Percentiles rank a stretch among this genome's conserved stretches.
Evolutionary conservation across 1,139 yeast species (phyloP).

Genomic region (Candida dubliniensis): DNA sequence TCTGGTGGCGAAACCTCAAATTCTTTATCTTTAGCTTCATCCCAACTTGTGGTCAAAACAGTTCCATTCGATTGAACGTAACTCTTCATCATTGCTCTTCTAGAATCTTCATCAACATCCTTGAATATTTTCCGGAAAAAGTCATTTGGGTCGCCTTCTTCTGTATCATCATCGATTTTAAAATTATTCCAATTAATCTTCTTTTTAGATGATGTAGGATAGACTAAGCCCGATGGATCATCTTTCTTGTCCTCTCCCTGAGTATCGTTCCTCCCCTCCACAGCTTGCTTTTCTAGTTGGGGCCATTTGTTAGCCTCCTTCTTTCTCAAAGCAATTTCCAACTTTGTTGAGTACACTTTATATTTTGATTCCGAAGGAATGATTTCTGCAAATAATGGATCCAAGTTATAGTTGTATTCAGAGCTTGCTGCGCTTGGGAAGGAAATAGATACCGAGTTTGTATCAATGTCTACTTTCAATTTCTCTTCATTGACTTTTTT

Average conservation of each 20-base stretch:
- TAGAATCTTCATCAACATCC: constrained; percentile 84
- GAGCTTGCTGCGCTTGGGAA: constrained; percentile 49
- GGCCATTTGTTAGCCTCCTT: constrained; percentile 42
- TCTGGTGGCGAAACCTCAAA: constrained; percentile 81
- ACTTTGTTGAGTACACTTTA: constrained; percentile 66
- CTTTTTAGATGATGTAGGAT: constrained; percentile 65
- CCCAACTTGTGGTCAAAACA: constrained; percentile 91
- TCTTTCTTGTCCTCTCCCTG: constrained; percentile 9
- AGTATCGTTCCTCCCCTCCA: constrained; percentile 9
- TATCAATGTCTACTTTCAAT: constrained; percentile 36
- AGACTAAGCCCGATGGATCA: constrained; percentile 20
- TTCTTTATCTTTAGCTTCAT: constrained; percentile 67
- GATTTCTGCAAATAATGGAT: constrained; percentile 54
- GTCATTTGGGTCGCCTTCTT: constrained; percentile 54
- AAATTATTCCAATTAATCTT: constrained; percentile 74
- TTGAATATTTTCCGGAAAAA: constrained; percentile 77
- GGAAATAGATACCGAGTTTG: constrained; percentile 34
- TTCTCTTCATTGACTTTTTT: constrained; percentile 56
- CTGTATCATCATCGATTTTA: constrained; percentile 46
- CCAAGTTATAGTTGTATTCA: constrained; percentile 50
- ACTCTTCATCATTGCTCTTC: constrained; percentile 96
- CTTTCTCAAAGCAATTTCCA: constrained; percentile 61
- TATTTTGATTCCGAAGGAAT: constrained; percentile 44
- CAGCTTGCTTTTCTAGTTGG: constrained; percentile 33
- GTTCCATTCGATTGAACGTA: constrained; percentile 95